Evolutionary conservation across 805 yeast genomes (phyloP), one percentile per base, ranked within the genome.

Genomic region (Cyberlindnera misumaiensis): DNA sequence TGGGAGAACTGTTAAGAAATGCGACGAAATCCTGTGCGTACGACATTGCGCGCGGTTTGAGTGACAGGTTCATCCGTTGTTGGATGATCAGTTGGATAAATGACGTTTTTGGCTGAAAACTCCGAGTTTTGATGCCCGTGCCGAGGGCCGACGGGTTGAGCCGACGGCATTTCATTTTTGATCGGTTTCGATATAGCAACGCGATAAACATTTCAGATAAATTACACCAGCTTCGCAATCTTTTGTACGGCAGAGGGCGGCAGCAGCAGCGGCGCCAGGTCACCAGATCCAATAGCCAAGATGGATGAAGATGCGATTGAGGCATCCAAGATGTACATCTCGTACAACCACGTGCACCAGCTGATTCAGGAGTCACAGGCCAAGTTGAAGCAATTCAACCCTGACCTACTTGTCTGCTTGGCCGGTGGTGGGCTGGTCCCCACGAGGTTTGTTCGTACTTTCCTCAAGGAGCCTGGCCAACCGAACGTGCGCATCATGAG

Each of bases 341-440:
- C 87, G 39, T 83, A 83, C 72, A 83, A 83, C 63, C 81, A 83
- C 59, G 77, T 83, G 22, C 94, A 83, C 58, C 84, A 83, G 60
- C 64, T 80, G 49, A 78, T 84, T 60, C 83, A 78, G 55, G 72
- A 68, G 45, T 58, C 70, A 12, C 80, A 88, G 12, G 76, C 70
- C 40, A 73, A 70, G 46, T 73, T 83, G 59, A 78, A 77, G 59
- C 62, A 65, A 20, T 81, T 86, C 68, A 77, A 85, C 52, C 95
- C 96, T 29, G 95, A 89, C 61, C 72, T 86, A 42, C 85, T 89
- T 64, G 85, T 90, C 46, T 97, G 97, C 50, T 87, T 90, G 55
- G 98, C 95, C 56, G 96, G 96, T 52, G 96, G 98, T 59, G 98
- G 97, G 2, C 86, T 90, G 62, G 93, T 90, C 42, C 98, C 97